These are phyloP conservation scores for Sporothrix luriei DNA, from an alignment of 2,329 filamentous ascomycete genomes.

Conservation along the genomic window DNA sequence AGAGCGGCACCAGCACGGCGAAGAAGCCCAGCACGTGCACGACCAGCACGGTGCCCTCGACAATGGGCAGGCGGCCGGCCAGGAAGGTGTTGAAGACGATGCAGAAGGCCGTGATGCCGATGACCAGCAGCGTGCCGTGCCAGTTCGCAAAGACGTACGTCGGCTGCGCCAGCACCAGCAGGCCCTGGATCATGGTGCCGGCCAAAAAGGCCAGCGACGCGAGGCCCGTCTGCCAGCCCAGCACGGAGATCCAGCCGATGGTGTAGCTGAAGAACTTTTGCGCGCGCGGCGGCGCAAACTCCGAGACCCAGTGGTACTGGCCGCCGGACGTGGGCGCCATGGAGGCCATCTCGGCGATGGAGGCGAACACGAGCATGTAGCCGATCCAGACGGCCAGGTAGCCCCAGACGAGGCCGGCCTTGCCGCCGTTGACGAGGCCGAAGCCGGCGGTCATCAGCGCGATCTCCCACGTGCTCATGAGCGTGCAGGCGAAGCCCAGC, in stretches of 20 bases:
- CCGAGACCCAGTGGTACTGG: conserved; percentile 64
- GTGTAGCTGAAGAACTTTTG: conserved; percentile 60
- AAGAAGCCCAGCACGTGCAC: conserved; percentile 54
- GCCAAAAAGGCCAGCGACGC: conserved; percentile 49
- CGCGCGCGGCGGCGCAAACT: conserved; percentile 52
- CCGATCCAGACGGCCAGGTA: conserved; percentile 54
- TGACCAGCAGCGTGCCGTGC: conserved; percentile 55
- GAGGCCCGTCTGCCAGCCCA: conserved; percentile 50
- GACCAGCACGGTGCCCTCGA: conserved; percentile 55
- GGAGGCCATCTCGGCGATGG: conserved; percentile 49
- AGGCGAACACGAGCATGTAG: conserved; percentile 48
- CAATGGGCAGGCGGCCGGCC: conserved; percentile 50
- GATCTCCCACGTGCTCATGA: conserved; percentile 59
- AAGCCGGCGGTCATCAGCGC: conserved; percentile 47
- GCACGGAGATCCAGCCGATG: conserved; percentile 55
- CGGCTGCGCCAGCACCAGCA: conserved; percentile 47
- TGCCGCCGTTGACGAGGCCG: conserved; percentile 54
- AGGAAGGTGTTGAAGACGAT: conserved; percentile 56
- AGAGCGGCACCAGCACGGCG: conserved; percentile 40
- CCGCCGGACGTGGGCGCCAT: conserved; percentile 57
- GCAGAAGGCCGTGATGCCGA: conserved; percentile 50
- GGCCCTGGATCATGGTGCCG: conserved; percentile 53
- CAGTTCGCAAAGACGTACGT: conserved; percentile 48
- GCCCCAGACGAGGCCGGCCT: conserved; percentile 57
- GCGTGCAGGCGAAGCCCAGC: conserved; percentile 56